Conservation (phyloP, 2,329 filamentous ascomycete genomes). For the Botrytis tulipae region DNA sequence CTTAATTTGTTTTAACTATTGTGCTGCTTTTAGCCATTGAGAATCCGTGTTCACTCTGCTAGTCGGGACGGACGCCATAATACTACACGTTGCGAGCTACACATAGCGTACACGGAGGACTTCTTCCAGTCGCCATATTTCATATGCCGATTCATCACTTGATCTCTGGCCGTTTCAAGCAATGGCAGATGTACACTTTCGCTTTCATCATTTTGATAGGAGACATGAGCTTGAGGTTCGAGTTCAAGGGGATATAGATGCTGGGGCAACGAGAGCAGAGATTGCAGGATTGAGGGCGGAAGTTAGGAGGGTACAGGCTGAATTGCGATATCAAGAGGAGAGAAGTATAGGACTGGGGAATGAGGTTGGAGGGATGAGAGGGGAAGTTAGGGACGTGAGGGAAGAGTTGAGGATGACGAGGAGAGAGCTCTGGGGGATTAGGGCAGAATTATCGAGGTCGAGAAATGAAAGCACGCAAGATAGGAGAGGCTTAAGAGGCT, state of each 20-base stretch:
- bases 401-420: background rate
- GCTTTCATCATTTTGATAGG: background rate
- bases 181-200: conserved; percentile 1
- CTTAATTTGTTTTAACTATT: background rate
- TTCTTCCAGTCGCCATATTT: background rate
- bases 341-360: background rate
- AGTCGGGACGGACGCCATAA: background rate
- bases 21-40: background rate
- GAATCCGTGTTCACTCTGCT: background rate
- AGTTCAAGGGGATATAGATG: background rate
- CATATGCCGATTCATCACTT: background rate
- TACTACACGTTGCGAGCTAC: background rate
- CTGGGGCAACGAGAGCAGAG: background rate
- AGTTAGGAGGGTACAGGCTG: background rate
- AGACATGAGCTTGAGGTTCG: background rate
- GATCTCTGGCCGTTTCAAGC: background rate
- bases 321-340: background rate
- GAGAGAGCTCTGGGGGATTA: background rate
- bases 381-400: background rate
- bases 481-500: background rate
- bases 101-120: background rate
- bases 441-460: background rate
- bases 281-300: background rate
- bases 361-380: background rate
- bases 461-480: background rate